These are phyloP conservation scores for Phytophthora crassamura DNA, from an alignment of 352 stramenopile species.

Conservation along the genomic window DNA sequence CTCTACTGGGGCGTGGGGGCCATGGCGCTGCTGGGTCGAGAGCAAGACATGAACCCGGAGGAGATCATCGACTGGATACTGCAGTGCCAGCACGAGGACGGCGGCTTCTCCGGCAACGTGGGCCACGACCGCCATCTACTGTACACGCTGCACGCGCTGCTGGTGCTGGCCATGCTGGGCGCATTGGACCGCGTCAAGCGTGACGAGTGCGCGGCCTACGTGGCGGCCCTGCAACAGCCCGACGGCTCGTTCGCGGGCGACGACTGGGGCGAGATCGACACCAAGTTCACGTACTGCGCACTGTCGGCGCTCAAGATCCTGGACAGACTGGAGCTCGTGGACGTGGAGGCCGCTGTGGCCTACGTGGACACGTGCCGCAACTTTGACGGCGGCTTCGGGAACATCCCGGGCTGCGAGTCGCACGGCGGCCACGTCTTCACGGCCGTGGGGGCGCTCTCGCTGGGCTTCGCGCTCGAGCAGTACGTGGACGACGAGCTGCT, in stretches of 20 bases:
- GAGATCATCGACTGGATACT: constrained; percentile 97
- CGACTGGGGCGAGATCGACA: constrained; percentile 98
- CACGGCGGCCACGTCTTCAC: constrained; percentile 99
- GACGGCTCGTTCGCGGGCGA: constrained; percentile 98
- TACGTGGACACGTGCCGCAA: constrained; percentile 98
- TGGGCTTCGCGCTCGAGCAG: constrained; percentile 68
- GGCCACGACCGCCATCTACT: constrained; percentile 97
- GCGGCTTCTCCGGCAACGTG: constrained; percentile 96
- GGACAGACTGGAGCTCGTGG: constrained; percentile 82
- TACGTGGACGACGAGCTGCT: constrained; percentile 92
- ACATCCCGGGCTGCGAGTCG: constrained; percentile 95
- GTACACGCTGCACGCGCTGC: constrained; percentile 97
- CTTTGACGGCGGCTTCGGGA: constrained; percentile 95
- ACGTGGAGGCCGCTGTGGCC: constrained; percentile 89
- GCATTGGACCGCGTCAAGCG: constrained; percentile 83
- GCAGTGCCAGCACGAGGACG: constrained; percentile 92
- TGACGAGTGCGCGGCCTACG: constrained; percentile 81
- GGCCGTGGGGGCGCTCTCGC: constrained; percentile 95
- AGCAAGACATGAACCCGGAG: constrained; percentile 82
- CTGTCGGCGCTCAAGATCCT: constrained; percentile 96
- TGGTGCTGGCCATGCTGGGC: constrained; percentile 96
- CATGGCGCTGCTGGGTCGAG: constrained; percentile 92
- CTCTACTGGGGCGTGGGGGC: constrained; percentile 98
- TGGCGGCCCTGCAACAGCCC: constrained; percentile 93
- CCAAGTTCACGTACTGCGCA: constrained; percentile 99